Evolutionary conservation across 768 basidiomycete genomes (phyloP).

Genomic region (Boletus speciosus): DNA sequence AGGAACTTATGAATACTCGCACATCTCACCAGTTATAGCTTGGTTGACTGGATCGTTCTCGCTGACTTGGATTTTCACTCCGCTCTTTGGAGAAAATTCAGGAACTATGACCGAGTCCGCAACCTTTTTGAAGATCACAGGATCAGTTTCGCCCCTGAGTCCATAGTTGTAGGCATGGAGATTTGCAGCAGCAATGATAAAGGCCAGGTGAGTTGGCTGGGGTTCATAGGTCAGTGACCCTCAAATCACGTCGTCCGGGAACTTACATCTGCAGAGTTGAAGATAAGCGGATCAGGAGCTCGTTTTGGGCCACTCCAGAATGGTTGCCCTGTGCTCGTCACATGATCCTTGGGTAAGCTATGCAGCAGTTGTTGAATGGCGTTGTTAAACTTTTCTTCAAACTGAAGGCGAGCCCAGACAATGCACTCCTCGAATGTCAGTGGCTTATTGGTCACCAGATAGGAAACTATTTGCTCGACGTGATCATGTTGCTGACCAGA

Average conservation of each 20-base stretch:
- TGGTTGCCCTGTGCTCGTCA: conserved; percentile 88
- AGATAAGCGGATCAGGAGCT: conserved; percentile 86
- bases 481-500: conserved; percentile 91
- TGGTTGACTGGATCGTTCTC: conserved; percentile 86
- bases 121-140: conserved; percentile 75
- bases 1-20: not conserved
- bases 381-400: conserved; percentile 91
- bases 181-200: conserved; percentile 91
- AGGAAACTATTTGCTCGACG: conserved; percentile 82
- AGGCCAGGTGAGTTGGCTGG: conserved; percentile 82
- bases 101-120: conserved; percentile 82
- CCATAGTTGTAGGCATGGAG: conserved; percentile 98
- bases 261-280: conserved; percentile 84
- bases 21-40: conserved; percentile 27
- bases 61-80: conserved; percentile 89
- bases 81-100: conserved; percentile 89
- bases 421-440: conserved; percentile 97
- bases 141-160: conserved; percentile 83
- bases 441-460: conserved; percentile 88
- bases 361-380: conserved; percentile 89
- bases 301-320: conserved; percentile 99
- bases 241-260: not conserved
- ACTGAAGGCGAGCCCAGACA: conserved; percentile 92
- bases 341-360: conserved; percentile 92
- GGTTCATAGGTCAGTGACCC: conserved; percentile 9